Conservation (phyloP, 352 stramenopile species). For the Phytophthora brassicae region DNA sequence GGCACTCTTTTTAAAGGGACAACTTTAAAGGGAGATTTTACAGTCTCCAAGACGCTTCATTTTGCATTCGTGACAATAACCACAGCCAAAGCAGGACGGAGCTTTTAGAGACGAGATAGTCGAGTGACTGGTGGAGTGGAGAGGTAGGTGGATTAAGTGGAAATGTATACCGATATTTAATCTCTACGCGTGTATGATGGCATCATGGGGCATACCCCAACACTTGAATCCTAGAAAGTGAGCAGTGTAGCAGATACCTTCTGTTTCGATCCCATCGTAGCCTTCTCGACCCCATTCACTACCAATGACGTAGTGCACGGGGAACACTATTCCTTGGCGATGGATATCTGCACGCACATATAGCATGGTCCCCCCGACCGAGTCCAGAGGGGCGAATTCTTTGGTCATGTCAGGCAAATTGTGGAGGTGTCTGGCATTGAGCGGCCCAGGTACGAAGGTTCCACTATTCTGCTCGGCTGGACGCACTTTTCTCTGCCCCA, state of each 20-base stretch:
- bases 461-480: no score
- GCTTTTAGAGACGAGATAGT: no score
- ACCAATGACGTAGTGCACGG: slow-evolving; percentile 36
- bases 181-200: slow-evolving; percentile 19
- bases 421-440: no score
- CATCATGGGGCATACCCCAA: slow-evolving; percentile 39
- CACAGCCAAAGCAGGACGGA: no score
- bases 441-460: no score
- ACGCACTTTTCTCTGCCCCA: slow-evolving; percentile 10
- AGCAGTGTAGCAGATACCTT: slow-evolving; percentile 40
- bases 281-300: slow-evolving; percentile 35
- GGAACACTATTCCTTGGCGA: slow-evolving; percentile 39
- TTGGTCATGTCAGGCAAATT: neutral
- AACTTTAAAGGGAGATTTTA: no score
- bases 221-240: slow-evolving; percentile 44
- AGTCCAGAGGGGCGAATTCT: slow-evolving; percentile 29
- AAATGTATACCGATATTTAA: neutral
- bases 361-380: slow-evolving; percentile 43
- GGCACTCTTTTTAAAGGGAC: no score
- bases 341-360: slow-evolving; percentile 45
- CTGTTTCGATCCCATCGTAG: slow-evolving; percentile 46
- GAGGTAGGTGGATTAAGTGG: no score
- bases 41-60: no score
- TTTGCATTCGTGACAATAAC: no score
- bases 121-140: no score